Evolutionary conservation across 441 rosid genomes (phyloP).

Genomic region (Adansonia grandidieri): DNA sequence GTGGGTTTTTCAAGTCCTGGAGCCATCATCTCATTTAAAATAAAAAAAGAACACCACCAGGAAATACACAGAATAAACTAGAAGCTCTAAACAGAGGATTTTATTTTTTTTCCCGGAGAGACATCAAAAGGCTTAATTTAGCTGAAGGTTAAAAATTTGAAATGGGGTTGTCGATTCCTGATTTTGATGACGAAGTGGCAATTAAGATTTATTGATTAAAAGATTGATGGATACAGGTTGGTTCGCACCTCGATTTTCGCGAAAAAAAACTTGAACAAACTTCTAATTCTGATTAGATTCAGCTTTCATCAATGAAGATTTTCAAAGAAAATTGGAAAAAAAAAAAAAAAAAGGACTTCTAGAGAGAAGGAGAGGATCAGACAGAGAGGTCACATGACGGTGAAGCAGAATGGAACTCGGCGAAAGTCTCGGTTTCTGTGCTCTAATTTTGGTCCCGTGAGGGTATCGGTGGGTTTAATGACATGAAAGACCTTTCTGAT

Average conservation of each 20-base stretch:
- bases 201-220: constrained; percentile 47
- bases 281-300: constrained; percentile 16
- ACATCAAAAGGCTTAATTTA: constrained; percentile 15
- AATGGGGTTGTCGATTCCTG: constrained; percentile 56
- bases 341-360: neutral
- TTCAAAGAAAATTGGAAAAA: neutral
- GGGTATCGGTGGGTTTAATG: neutral
- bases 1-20: constrained; percentile 47
- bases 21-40: constrained; percentile 53
- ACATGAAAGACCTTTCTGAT: constrained; percentile 18
- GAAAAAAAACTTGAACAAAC: constrained; percentile 19
- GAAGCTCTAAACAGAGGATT: neutral
- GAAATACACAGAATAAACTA: neutral
- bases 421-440: constrained; percentile 38
- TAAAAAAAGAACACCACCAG: neutral
- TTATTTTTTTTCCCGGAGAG: neutral
- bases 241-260: constrained; percentile 45
- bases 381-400: constrained; percentile 38
- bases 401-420: constrained; percentile 37
- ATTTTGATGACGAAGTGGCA: constrained; percentile 46
- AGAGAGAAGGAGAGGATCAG: constrained; percentile 12
- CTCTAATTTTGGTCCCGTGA: constrained; percentile 4
- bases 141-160: constrained; percentile 40
- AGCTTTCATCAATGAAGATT: neutral
- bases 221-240: constrained; percentile 36